phyloP scores from a whole-genome alignment of 371 early-diverging fungal species.

The Mucor mucedo region DNA sequence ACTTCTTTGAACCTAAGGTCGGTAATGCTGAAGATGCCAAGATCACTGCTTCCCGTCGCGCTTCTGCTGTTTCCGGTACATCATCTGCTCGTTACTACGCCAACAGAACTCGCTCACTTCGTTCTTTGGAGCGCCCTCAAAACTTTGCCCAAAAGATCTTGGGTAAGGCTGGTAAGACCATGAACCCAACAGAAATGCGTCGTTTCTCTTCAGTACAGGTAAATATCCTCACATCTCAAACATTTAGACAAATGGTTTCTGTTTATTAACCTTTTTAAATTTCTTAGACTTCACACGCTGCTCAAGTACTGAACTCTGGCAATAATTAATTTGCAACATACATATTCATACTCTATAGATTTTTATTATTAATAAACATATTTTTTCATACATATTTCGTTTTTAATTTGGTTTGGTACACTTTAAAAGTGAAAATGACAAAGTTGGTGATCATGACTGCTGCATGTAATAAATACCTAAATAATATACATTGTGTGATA shows the following conservation, averaged over 20 bases:
- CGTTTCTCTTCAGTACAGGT: conserved; percentile 50
- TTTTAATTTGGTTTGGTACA: too few relatives aligned
- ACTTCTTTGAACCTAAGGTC: conserved; percentile 49
- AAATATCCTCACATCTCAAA: conserved; percentile 3
- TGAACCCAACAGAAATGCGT: conserved; percentile 52
- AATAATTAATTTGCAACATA: not conserved
- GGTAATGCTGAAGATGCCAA: conserved; percentile 14
- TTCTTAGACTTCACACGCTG: conserved; percentile 31
- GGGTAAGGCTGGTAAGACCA: conserved; percentile 23
- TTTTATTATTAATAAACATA: not conserved
- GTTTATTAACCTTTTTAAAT: not conserved
- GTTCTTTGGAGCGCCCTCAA: conserved; percentile 34
- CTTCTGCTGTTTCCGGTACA: conserved; percentile 33
- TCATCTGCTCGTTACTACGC: conserved; percentile 41
- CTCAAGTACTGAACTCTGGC: conserved; percentile 15
- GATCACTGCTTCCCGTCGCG: conserved; percentile 26
- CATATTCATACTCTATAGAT: not conserved
- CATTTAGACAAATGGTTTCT: not conserved
- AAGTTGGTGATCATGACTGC: too few relatives aligned
- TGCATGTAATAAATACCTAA: too few relatives aligned
- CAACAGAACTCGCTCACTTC: conserved; percentile 36
- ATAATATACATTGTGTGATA: too few relatives aligned
- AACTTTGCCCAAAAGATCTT: conserved; percentile 37
- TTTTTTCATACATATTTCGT: not conserved
- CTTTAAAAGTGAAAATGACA: too few relatives aligned